Evolutionary conservation across 2,329 filamentous ascomycete genomes (phyloP), one percentile per base, ranked within the genome.

Genomic region (Fusarium incarnatum): DNA sequence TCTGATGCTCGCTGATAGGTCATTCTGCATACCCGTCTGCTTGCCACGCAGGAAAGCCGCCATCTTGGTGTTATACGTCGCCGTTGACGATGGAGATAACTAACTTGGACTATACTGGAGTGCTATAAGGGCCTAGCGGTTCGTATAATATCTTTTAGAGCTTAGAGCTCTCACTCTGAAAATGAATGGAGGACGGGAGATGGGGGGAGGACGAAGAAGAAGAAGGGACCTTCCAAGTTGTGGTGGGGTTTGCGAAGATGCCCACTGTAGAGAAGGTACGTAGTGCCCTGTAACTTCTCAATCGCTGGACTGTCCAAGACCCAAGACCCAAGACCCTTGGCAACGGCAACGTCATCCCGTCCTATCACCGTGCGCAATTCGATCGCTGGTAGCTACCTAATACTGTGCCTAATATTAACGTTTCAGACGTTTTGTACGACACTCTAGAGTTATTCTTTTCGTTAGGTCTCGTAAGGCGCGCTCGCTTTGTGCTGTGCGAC

Each of bases 11-110:
- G 90, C 90, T 55, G 94, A 97, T 72, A 99, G 87, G 82, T 98
- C 96, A 81, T 91, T 93, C 79, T 94, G 92, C 75, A 99, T 92
- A 76, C 96, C 96, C 60, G 94, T 89, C 86, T 98, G 96, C 86
- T 97, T 98, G 75, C 93, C 92, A 79, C 96, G 88, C 68, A 99
- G 84, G 79, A 98, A 95, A 75, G 92, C 89, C 58, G 94, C 90
- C 94, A 98, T 98, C 50, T 62, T 77, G 71, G 30, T 57, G 47
- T 45, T 48, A 56, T 61, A 53, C 56, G 67, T 65, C 56, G 61
- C 59, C 47, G 45, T 37, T 44, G 57, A 15, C 52, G 59, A 44
- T 48, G 60, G 49, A 46, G 61, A 56, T 30, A n/a, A 42, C 34
- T 53, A 42, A 37, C 18, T 37, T 37, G 34, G 34, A 53, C 23